Evolutionary conservation across 2,329 filamentous ascomycete species (phyloP).

Genomic region (Simplicillium aogashimaense): DNA sequence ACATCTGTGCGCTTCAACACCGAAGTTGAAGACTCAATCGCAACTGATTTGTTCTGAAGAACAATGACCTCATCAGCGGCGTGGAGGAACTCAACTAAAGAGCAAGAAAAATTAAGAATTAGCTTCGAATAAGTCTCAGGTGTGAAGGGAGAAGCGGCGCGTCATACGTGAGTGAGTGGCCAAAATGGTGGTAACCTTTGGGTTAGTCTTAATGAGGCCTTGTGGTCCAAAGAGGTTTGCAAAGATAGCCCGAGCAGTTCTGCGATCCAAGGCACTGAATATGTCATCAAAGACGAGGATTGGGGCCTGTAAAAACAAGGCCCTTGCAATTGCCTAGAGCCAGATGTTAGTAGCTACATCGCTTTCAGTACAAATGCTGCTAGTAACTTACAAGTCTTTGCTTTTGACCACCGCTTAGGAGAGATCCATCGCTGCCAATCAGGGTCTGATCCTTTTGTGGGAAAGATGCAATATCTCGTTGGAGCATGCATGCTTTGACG

Average conservation of each 20-base stretch:
- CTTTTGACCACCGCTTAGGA: background rate
- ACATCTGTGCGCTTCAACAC: too few relatives aligned
- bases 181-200: slow-evolving; percentile 13
- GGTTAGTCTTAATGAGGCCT: slow-evolving; percentile 15
- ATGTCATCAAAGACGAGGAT: slow-evolving; percentile 21
- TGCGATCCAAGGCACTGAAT: slow-evolving; percentile 21
- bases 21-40: too few relatives aligned
- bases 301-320: slow-evolving; percentile 10
- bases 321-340: slow-evolving; percentile 9
- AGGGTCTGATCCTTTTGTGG: background rate
- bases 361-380: too few relatives aligned
- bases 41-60: slow-evolving; percentile 5
- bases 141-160: background rate
- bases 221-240: slow-evolving; percentile 19
- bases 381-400: background rate
- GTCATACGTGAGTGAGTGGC: slow-evolving; percentile 15
- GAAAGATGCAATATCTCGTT: background rate
- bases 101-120: too few relatives aligned
- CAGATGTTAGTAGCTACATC: too few relatives aligned
- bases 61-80: slow-evolving; percentile 13
- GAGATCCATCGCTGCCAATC: background rate
- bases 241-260: slow-evolving; percentile 26
- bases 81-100: slow-evolving; percentile 10
- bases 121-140: background rate
- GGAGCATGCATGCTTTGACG: background rate